phyloP scores from a whole-genome alignment of 2,329 filamentous ascomycete species.

The Saccharata proteae region DNA sequence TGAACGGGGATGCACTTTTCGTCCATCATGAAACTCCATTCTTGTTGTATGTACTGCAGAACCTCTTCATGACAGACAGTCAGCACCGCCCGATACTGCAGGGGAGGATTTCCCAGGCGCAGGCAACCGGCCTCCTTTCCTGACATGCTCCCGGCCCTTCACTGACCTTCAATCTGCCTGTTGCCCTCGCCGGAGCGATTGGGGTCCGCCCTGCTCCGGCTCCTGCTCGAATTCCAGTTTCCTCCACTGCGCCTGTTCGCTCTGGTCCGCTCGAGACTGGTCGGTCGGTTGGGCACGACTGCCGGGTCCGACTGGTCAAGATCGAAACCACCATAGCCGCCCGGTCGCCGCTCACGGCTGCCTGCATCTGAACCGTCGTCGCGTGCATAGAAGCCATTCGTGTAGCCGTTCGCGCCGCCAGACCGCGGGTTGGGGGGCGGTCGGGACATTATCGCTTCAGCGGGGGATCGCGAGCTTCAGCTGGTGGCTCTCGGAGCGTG shows the following conservation, averaged over 20 bases:
- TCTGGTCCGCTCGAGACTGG: constrained; percentile 30
- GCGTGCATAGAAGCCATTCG: constrained; percentile 24
- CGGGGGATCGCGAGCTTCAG: constrained; percentile 1
- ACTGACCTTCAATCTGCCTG: constrained; percentile 25
- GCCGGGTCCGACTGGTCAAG: constrained; percentile 5
- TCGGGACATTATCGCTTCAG: constrained; percentile 21
- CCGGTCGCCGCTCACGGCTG: constrained; percentile 22
- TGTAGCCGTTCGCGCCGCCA: constrained; percentile 24
- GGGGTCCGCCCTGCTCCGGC: constrained; percentile 3
- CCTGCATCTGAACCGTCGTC: constrained; percentile 9
- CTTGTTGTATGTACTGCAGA: constrained; percentile 69
- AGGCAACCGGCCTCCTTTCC: neutral
- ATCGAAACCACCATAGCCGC: constrained; percentile 26
- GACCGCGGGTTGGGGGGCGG: constrained; percentile 19
- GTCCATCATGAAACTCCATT: constrained; percentile 87
- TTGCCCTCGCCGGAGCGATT: constrained; percentile 10
- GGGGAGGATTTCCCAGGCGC: neutral
- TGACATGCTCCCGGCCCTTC: neutral
- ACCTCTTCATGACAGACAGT: constrained; percentile 35
- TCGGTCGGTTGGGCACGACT: constrained; percentile 20
- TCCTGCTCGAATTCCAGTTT: constrained; percentile 1
- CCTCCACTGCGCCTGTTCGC: constrained; percentile 29
- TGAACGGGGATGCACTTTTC: constrained; percentile 87
- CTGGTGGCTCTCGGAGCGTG: constrained; percentile 1
- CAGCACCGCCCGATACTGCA: constrained; percentile 3